Conservation (phyloP, 2,329 filamentous ascomycete species). For the Fonsecaea pugnacius region DNA sequence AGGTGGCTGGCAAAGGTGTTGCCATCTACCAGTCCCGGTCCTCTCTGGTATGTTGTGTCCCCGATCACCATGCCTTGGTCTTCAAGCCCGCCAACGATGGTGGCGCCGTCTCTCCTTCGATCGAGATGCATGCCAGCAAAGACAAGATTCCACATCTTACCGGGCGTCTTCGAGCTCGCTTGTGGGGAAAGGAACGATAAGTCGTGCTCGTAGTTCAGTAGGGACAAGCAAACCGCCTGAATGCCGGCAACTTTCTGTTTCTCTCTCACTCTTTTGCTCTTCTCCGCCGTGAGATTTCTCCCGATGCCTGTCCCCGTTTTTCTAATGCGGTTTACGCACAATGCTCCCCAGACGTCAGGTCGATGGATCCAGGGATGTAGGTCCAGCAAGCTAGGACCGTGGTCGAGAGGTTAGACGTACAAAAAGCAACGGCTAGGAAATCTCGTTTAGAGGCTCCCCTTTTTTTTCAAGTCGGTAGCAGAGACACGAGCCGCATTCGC, state of each 20-base stretch:
- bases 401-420: background rate
- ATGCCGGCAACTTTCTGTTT: background rate
- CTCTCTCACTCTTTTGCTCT: background rate
- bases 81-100: background rate
- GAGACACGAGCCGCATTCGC: too few relatives aligned
- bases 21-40: background rate
- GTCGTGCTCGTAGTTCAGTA: background rate
- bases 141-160: background rate
- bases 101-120: background rate
- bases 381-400: background rate
- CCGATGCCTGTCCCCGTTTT: background rate
- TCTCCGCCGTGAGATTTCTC: background rate
- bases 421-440: too few relatives aligned
- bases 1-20: background rate
- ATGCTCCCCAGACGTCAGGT: background rate
- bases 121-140: background rate
- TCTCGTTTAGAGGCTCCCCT: too few relatives aligned
- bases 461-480: too few relatives aligned
- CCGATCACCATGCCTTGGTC: background rate
- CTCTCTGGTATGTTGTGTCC: background rate
- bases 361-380: background rate
- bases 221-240: background rate
- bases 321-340: background rate
- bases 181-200: background rate
- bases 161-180: background rate